These are phyloP conservation scores for Mucor sp. DNA, from an alignment of 371 early-diverging fungal genomes.

Conservation along the genomic window DNA sequence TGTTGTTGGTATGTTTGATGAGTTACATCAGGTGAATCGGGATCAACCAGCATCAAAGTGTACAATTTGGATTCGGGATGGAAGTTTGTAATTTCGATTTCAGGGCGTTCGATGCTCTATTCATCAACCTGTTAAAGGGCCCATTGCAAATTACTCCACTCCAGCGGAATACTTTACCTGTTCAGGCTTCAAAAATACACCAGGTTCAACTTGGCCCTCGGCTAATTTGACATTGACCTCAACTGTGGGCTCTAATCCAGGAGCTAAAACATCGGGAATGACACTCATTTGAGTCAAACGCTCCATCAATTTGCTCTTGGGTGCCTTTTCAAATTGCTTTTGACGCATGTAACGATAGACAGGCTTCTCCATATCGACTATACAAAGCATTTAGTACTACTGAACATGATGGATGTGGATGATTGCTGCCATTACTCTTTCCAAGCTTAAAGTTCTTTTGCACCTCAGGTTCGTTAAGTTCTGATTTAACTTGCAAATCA, in stretches of 20 bases:
- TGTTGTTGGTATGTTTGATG: slow-evolving; percentile 65
- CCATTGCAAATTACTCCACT: not conserved
- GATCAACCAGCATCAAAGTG: slow-evolving; percentile 76
- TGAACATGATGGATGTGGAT: not conserved
- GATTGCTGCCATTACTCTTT: slow-evolving; percentile 35
- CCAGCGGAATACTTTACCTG: slow-evolving; percentile 28
- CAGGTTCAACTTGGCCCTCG: slow-evolving; percentile 54
- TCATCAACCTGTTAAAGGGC: not conserved
- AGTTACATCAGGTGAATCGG: slow-evolving; percentile 66
- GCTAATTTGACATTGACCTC: slow-evolving; percentile 52
- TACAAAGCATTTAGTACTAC: not conserved
- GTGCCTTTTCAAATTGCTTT: slow-evolving; percentile 65
- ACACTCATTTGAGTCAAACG: slow-evolving; percentile 81
- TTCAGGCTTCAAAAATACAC: slow-evolving; percentile 56
- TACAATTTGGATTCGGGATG: slow-evolving; percentile 71
- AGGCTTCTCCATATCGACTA: slow-evolving; percentile 70
- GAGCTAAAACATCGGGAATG: slow-evolving; percentile 73
- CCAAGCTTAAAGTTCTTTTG: slow-evolving; percentile 67
- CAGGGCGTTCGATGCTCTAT: slow-evolving; percentile 61
- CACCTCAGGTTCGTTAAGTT: slow-evolving; percentile 72
- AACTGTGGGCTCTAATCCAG: slow-evolving; percentile 50
- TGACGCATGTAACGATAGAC: slow-evolving; percentile 75
- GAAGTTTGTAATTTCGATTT: slow-evolving; percentile 63
- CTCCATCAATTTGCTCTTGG: slow-evolving; percentile 67
- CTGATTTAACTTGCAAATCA: slow-evolving; percentile 71